A percentile compares a stretch with the other conserved stretches of the same genome.
These are phyloP conservation scores for Beta macrorhiza DNA, from an alignment of 179 eudicot genomes.

Conservation along the genomic window DNA sequence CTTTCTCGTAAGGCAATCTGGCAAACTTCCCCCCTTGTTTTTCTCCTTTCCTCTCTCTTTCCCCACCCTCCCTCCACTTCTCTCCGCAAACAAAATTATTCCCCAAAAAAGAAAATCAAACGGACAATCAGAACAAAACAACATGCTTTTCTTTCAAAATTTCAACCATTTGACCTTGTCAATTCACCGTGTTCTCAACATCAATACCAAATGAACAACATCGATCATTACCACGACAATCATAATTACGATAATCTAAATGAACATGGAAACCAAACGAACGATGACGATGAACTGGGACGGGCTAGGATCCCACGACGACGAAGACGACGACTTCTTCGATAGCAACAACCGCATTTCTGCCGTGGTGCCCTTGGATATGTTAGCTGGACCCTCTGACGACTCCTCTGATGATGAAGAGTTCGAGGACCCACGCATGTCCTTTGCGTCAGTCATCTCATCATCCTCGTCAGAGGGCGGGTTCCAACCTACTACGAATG, in stretches of 20 bases:
- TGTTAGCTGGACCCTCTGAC: constrained; percentile 31
- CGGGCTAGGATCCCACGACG: constrained; percentile 46
- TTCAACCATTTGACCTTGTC: constrained; percentile 1
- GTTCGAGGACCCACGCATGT: constrained; percentile 61
- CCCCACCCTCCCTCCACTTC: background rate
- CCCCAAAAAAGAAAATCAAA: constrained; percentile 1
- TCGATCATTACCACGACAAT: background rate
- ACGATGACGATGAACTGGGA: constrained; percentile 81
- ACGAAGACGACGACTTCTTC: constrained; percentile 77
- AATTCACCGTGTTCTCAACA: background rate
- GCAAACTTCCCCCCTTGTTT: constrained; percentile 24
- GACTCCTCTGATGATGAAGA: constrained; percentile 50
- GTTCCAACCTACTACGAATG: background rate
- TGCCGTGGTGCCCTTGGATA: constrained; percentile 49
- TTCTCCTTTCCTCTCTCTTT: constrained; percentile 26
- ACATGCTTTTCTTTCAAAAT: constrained; percentile 15
- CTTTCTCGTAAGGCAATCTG: constrained; percentile 3
- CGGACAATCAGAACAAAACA: background rate
- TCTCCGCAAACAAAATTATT: background rate
- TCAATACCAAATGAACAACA: constrained; percentile 18
- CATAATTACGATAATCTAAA: background rate
- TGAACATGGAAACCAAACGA: constrained; percentile 26
- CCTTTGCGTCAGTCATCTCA: constrained; percentile 51
- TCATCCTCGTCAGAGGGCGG: constrained; percentile 17
- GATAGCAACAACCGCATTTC: constrained; percentile 63